Conservation (phyloP, 768 basidiomycete species). For the Collybia sp. region DNA sequence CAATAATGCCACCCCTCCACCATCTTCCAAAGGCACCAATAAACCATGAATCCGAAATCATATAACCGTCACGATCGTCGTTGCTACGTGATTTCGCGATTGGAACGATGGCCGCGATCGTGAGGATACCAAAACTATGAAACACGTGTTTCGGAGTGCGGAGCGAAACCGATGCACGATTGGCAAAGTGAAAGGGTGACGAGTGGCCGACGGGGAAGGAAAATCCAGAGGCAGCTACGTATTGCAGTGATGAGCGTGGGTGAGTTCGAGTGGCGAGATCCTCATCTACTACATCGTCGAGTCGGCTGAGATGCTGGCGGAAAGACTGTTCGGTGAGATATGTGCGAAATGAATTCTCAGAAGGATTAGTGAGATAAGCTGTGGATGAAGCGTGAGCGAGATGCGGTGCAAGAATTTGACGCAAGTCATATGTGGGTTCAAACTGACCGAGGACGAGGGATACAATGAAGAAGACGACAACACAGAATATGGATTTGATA, state of each 20-base stretch:
- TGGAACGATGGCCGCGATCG: constrained; percentile 75
- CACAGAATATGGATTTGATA: constrained; percentile 66
- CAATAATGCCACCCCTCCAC: constrained; percentile 83
- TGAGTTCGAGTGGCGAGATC: constrained; percentile 30
- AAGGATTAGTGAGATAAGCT: constrained; percentile 96
- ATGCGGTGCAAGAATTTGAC: background rate
- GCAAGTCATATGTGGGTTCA: constrained; percentile 2
- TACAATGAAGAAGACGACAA: constrained; percentile 64
- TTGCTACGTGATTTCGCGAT: constrained; percentile 34
- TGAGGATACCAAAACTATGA: constrained; percentile 82
- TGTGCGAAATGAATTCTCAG: constrained; percentile 88
- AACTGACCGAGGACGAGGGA: constrained; percentile 68
- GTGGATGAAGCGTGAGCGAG: constrained; percentile 7
- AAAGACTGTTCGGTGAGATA: constrained; percentile 98
- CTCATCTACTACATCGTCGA: constrained; percentile 66
- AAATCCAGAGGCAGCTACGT: constrained; percentile 20
- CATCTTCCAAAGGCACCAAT: constrained; percentile 88
- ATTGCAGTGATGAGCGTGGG: constrained; percentile 19
- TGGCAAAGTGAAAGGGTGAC: constrained; percentile 80
- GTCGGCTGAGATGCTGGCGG: constrained; percentile 84
- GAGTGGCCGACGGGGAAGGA: constrained; percentile 28
- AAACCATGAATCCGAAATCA: constrained; percentile 80
- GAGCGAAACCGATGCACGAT: constrained; percentile 87
- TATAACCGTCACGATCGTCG: constrained; percentile 39
- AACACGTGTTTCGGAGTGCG: constrained; percentile 89